A percentile compares a stretch with the other conserved stretches of the same genome.
phyloP scores from a whole-genome alignment of 495 filamentous ascomycete species.

The Aspergillus avenaceus region DNA sequence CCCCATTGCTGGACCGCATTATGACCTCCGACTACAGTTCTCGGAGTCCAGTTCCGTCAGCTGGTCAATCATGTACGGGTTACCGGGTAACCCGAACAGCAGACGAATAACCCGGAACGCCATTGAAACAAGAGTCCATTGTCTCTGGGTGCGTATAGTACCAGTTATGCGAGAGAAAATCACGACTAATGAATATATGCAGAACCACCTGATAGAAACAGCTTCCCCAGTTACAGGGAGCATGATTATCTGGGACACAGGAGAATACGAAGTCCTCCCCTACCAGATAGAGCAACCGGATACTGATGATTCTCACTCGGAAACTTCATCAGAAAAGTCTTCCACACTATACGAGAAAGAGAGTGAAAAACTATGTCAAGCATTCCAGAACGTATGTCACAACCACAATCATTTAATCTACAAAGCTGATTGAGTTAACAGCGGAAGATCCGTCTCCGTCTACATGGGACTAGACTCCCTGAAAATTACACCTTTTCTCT shows the following conservation, averaged over 20 bases:
- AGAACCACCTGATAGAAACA: slow-evolving; percentile 68
- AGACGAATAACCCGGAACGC: slow-evolving; percentile 55
- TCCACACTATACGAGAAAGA: slow-evolving; percentile 24
- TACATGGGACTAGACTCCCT: slow-evolving; percentile 58
- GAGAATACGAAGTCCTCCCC: slow-evolving; percentile 58
- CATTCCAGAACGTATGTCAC: slow-evolving; percentile 46
- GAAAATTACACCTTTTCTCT: slow-evolving; percentile 53
- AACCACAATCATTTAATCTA: not conserved
- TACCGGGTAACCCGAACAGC: slow-evolving; percentile 61
- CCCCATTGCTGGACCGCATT: slow-evolving; percentile 58
- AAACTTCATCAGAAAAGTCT: slow-evolving; percentile 20
- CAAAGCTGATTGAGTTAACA: slow-evolving; percentile 6
- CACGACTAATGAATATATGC: not conserved
- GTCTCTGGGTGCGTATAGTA: slow-evolving; percentile 53
- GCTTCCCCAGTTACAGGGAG: slow-evolving; percentile 56
- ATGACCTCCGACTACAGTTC: slow-evolving; percentile 65
- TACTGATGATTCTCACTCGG: slow-evolving; percentile 42
- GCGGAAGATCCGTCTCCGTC: slow-evolving; percentile 57
- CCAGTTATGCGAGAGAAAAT: too few species aligned
- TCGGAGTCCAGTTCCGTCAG: slow-evolving; percentile 58
- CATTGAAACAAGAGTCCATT: slow-evolving; percentile 64
- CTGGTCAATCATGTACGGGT: slow-evolving; percentile 64
- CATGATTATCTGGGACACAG: slow-evolving; percentile 68
- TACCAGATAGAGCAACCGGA: slow-evolving; percentile 28
- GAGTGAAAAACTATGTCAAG: slow-evolving; percentile 48